phyloP scores from a whole-genome alignment of 208 protist genomes.

The Wallacemonas collosoma region DNA sequence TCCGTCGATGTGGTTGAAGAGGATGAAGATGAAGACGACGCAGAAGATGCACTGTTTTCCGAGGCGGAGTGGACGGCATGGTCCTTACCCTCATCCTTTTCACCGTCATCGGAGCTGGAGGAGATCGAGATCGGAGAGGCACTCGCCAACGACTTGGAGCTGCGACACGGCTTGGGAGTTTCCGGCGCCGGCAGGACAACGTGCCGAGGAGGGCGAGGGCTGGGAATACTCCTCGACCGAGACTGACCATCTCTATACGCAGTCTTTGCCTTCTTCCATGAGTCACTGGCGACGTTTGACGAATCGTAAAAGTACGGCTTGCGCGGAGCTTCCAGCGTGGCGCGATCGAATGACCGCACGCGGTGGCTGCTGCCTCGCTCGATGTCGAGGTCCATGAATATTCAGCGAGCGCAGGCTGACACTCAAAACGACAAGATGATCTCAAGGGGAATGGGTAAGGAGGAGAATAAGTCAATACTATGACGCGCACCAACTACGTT shows the following conservation, averaged over 20 bases:
- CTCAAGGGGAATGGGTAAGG: no score
- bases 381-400: constrained; percentile 16
- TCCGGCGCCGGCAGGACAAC: not conserved
- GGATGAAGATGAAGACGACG: constrained; percentile 1
- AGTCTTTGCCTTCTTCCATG: not conserved
- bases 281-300: not conserved
- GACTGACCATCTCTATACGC: not conserved
- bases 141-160: constrained; percentile 4
- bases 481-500: no score
- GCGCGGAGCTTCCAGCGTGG: not conserved
- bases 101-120: constrained; percentile 3
- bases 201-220: constrained; percentile 7
- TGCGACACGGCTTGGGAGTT: not conserved
- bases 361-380: constrained; percentile 6
- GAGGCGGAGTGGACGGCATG: constrained; percentile 5
- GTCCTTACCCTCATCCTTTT: not conserved
- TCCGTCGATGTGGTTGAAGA: no score
- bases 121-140: constrained; percentile 11
- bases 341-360: constrained; percentile 7
- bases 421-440: no score
- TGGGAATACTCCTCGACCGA: not conserved
- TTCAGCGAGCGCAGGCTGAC: no score
- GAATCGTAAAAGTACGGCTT: constrained; percentile 8
- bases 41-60: not conserved
- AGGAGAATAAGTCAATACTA: no score